Evolutionary conservation across 78 protist species (phyloP).

Genomic region (Pelomyxa schiedti): DNA sequence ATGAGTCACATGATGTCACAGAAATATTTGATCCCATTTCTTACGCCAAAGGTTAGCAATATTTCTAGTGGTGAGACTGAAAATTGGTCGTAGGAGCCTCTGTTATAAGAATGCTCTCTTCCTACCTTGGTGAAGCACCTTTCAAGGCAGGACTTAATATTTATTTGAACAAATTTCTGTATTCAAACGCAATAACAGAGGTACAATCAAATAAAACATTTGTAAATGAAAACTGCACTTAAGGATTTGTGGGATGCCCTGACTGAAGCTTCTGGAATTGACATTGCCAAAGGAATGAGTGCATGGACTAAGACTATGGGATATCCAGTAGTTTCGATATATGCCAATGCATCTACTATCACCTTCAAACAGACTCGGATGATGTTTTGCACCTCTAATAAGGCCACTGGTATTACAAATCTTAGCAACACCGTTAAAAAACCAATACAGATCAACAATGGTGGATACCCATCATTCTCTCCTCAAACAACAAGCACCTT

Average conservation of each 20-base stretch:
- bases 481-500: background rate
- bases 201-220: background rate
- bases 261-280: conserved; percentile 17
- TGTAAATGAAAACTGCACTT: background rate
- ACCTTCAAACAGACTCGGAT: conserved; percentile 1
- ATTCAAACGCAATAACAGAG: conserved; percentile 48
- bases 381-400: background rate
- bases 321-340: conserved; percentile 67
- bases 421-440: background rate
- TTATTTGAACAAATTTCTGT: conserved; percentile 49
- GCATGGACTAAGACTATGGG: conserved; percentile 62
- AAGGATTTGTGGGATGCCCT: conserved; percentile 78
- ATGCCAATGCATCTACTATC: background rate
- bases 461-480: conserved; percentile 1
- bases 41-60: conserved; percentile 62
- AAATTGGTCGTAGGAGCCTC: conserved; percentile 6
- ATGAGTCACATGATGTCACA: conserved; percentile 41
- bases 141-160: conserved; percentile 62
- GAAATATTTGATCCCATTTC: conserved; percentile 85
- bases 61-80: background rate
- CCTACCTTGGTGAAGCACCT: conserved; percentile 44
- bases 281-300: conserved; percentile 52
- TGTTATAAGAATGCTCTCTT: conserved; percentile 69
- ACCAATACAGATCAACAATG: background rate
- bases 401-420: background rate